A percentile compares a stretch with the other conserved stretches of the same genome.
These are phyloP conservation scores for Kondoa malvinella DNA, from an alignment of 768 basidiomycete genomes.

Conservation along the genomic window DNA sequence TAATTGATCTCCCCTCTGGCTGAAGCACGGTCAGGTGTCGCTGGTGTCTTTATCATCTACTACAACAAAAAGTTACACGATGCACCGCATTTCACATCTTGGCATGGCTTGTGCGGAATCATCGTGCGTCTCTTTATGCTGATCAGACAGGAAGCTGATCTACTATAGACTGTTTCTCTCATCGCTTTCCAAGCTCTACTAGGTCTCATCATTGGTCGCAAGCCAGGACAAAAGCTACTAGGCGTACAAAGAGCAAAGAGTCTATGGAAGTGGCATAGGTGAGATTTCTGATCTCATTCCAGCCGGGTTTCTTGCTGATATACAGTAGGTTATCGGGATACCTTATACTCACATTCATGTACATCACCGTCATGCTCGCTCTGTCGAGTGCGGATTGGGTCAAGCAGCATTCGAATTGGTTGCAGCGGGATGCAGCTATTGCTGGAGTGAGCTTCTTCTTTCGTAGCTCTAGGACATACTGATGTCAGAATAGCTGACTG, in stretches of 20 bases:
- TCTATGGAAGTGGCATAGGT: not conserved
- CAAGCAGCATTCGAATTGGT: not conserved
- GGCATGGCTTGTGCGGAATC: not conserved
- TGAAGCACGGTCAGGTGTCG: not conserved
- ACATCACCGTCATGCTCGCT: not conserved
- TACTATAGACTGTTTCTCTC: not conserved
- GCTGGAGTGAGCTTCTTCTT: not conserved
- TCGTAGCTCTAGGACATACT: not conserved
- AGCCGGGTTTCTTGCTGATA: too few relatives aligned
- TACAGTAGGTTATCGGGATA: not conserved
- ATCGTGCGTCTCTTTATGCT: not conserved
- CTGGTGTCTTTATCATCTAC: not conserved
- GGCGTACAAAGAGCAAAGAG: not conserved
- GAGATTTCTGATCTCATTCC: too few relatives aligned
- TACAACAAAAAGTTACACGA: not conserved
- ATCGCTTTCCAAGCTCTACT: not conserved
- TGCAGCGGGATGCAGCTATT: not conserved
- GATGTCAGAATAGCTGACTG: not conserved
- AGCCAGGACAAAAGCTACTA: not conserved
- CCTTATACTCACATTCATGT: not conserved
- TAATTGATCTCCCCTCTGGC: not conserved
- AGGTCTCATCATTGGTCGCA: not conserved
- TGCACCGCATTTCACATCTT: not conserved
- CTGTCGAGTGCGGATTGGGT: not conserved
- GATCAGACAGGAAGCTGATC: not conserved